These are phyloP conservation scores for Cicer cuneatum DNA, from an alignment of 306 rosid species.

Conservation along the genomic window DNA sequence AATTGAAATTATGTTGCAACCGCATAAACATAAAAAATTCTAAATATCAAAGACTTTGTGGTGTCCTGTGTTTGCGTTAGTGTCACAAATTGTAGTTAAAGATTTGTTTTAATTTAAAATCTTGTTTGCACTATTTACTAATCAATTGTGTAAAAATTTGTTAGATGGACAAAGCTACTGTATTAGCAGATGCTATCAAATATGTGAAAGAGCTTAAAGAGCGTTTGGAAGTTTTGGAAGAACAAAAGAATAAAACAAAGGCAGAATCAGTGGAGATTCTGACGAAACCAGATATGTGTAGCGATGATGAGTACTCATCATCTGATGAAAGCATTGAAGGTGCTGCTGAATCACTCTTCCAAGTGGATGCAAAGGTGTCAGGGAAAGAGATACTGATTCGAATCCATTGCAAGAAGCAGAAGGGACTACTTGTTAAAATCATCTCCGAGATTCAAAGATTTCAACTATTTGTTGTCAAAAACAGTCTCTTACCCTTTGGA, in stretches of 20 bases:
- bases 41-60: too few species aligned
- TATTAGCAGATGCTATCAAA: conserved; percentile 71
- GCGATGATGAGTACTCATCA: conserved; percentile 59
- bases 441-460: conserved; percentile 60
- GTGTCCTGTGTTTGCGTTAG: too few species aligned
- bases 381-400: conserved; percentile 69
- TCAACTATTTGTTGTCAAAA: conserved; percentile 49
- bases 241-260: conserved; percentile 57
- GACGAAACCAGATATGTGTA: conserved; percentile 47
- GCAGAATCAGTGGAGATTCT: conserved; percentile 52
- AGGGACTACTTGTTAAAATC: conserved; percentile 57
- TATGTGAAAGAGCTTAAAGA: conserved; percentile 72
- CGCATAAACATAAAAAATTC: too few species aligned
- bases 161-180: conserved; percentile 78
- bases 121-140: neutral
- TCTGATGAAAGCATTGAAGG: conserved; percentile 52
- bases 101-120: too few species aligned
- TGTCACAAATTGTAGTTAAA: too few species aligned
- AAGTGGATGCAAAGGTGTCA: conserved; percentile 69
- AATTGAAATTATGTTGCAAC: too few species aligned
- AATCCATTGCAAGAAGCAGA: conserved; percentile 60
- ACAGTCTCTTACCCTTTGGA: conserved; percentile 53
- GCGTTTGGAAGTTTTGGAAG: conserved; percentile 60
- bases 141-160: neutral
- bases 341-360: conserved; percentile 42